Evolutionary conservation across 2,329 filamentous ascomycete species (phyloP), one percentile per base, ranked within the genome.

Genomic region (Talaromyces albobiverticillius): DNA sequence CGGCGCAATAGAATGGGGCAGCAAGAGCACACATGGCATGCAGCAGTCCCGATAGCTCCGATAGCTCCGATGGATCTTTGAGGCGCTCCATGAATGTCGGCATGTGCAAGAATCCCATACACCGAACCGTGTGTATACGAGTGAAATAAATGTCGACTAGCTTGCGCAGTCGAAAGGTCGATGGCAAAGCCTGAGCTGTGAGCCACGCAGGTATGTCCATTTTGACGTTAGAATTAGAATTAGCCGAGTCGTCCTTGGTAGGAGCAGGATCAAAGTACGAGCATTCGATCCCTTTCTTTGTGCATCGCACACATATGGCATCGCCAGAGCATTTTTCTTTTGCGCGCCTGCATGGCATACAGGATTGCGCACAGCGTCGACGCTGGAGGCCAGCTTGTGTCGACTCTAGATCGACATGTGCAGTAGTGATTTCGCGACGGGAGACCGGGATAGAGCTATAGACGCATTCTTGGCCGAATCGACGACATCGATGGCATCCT

Each of bases 311-410:
- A 25, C 50, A 52, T n/a, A 29, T 14, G 8, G 50, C 22, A 23
- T 31, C 41, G 31, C 50, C 50, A 31, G 50, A 52, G 23, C 50
- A 52, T 36, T 46, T 52, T 20, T 41, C 31, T 31, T 52, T 52
- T 13, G 50, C 46, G n/a, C 50, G 50, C 25, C 25, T 52, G 32
- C 50, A 52, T 14, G 46, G 41, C 7, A 52, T 18, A 16, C 50
- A 52, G 18, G 50, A 53, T 34, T 42, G 50, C 32, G 32, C n/a
- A 53, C 34, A n/a, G 4, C 50, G 32, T 9, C 50, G 50, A 9
- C 50, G 50, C 41, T 53, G 46, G 22, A 53, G 50, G 18, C 50
- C 50, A 13, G 50, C 50, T 13, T 53, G 50, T 9, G 50, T 53
- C n/a, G n/a, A n/a, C n/a, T n/a, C n/a, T n/a, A n/a, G 16, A 53